Evolutionary conservation across 164 flowering plant species (phyloP), one percentile per base, ranked within the genome.

Genomic region (Hamamelis virginiana): DNA sequence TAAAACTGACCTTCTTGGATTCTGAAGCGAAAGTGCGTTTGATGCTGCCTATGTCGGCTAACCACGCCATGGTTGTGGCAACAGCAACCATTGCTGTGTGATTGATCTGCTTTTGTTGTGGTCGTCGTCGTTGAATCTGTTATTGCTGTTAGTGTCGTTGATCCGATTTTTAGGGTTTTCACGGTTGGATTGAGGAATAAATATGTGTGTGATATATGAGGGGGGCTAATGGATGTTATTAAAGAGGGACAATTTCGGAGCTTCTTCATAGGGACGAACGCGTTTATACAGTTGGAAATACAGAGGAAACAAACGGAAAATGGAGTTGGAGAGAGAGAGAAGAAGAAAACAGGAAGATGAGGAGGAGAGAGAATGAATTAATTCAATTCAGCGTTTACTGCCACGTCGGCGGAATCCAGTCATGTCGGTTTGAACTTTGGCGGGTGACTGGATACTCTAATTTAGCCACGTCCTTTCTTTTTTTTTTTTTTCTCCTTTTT

Each of bases 61-160:
- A 70, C 83, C 76, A 71, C 48, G 21, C 48, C 70, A 50, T 72
- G 62, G 66, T 55, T 15, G 61, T 41, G 19, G 59, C 9, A 43
- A 55, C 43, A 43, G 61, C 43, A 44, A 60, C 46, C 46, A 50
- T 48, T 5, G 25, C 19, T 8, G 28, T 2, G 9, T 23, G 10
- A 43, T 41, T 27, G 15, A 15, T 27, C 25, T 43, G 8, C 21
- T 16, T 51, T 44, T 50, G 18, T 5, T 25, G 14, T 51, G 18
- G 25, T 60, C 14, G 27, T 12, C 19, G 21, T 5, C 45, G 23
- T 14, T 19, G 44, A 23, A 19, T 47, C n/a, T 33, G 21, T 41
- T 16, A 26, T 8, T 1, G 33, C 23, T 55, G 26, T 9, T 28
- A n/a, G n/a, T n/a, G 44, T 15, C 1, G 22, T 60, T 33, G 47